Evolutionary conservation across 1,284 basidiomycete species (phyloP).

Genomic region (Ganoderma leucocontextum): DNA sequence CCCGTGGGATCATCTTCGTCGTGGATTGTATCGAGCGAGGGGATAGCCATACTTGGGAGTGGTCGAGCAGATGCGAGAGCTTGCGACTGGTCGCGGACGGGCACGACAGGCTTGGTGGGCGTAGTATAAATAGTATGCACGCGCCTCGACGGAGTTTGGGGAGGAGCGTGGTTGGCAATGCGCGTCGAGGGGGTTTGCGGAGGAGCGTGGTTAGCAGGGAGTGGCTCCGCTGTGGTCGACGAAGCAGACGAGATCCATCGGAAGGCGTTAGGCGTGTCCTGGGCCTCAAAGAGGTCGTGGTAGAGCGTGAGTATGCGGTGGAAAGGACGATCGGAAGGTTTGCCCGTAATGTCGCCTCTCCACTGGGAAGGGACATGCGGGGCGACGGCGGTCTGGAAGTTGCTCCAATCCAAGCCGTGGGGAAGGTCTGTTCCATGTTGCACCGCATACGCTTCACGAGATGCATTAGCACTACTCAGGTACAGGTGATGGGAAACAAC

Average conservation of each 20-base stretch:
- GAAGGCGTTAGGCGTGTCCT: background rate
- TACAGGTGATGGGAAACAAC: background rate
- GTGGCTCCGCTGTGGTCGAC: background rate
- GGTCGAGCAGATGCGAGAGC: background rate
- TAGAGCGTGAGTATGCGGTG: background rate
- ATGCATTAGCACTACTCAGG: background rate
- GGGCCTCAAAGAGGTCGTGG: background rate
- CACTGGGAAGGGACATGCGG: background rate
- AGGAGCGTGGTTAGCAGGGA: background rate
- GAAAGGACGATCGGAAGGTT: background rate
- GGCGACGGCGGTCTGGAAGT: background rate
- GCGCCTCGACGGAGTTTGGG: background rate
- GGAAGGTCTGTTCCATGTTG: background rate
- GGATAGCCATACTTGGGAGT: background rate
- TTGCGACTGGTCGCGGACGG: background rate
- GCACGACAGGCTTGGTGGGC: background rate
- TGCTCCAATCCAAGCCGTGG: background rate
- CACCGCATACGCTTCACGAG: background rate
- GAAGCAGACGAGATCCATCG: background rate
- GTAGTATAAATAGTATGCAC: background rate
- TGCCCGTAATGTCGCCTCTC: background rate
- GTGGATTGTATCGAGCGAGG: background rate
- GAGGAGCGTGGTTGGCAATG: background rate
- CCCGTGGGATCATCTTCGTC: background rate
- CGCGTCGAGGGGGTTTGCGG: background rate